Conservation (phyloP, 805 yeast genomes). For the Wickerhamomyces ciferrii region DNA sequence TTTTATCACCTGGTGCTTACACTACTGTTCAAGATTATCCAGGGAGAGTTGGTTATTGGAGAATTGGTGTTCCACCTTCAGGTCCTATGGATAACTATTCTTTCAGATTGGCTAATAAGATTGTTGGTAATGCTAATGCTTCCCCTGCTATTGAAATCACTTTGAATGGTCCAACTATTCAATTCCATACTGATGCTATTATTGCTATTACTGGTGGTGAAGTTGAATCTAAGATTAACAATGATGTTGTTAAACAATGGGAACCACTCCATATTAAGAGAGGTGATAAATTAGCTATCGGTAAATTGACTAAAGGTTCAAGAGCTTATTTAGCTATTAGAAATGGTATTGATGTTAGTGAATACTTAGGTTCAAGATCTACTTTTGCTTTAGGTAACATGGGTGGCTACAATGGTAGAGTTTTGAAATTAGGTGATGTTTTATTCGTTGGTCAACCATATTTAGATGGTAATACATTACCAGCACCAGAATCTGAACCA, state of each 20-base stretch:
- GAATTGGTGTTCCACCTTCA: conserved; percentile 91
- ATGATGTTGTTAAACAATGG: conserved; percentile 53
- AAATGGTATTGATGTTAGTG: conserved; percentile 92
- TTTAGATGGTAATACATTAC: conserved; percentile 60
- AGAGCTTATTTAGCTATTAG: conserved; percentile 85
- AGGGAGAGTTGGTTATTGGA: conserved; percentile 69
- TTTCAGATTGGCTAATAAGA: conserved; percentile 81
- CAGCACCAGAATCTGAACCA: conserved; percentile 69
- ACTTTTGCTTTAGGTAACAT: conserved; percentile 90
- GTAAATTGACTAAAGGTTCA: conserved; percentile 79
- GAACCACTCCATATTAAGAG: conserved; percentile 63
- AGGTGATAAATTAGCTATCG: conserved; percentile 78
- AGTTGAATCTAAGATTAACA: conserved; percentile 64
- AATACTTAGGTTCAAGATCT: conserved; percentile 92
- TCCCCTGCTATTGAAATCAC: conserved; percentile 93
- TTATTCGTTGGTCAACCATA: conserved; percentile 79
- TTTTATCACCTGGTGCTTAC: conserved; percentile 86
- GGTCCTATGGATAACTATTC: conserved; percentile 97
- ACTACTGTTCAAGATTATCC: conserved; percentile 97
- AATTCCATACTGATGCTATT: conserved; percentile 77
- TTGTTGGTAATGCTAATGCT: conserved; percentile 78
- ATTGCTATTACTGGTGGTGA: conserved; percentile 87
- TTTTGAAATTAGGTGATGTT: conserved; percentile 87
- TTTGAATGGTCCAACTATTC: conserved; percentile 76
- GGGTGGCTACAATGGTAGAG: conserved; percentile 95